Evolutionary conservation across 352 stramenopile species (phyloP).

Genomic region (Pythium volutum): DNA sequence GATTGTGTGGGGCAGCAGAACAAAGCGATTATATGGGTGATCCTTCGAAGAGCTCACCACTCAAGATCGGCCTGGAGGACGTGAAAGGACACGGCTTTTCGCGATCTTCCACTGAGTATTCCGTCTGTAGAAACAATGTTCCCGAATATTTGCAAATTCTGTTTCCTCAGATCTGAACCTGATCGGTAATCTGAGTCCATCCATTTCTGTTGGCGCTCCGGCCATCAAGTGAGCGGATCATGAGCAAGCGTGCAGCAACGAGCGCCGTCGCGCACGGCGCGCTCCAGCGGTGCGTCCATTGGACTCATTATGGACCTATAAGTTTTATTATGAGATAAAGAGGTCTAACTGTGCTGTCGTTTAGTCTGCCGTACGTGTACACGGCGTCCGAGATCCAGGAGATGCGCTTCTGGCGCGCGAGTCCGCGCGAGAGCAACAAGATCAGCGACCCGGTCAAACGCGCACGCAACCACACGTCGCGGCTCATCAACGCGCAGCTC

Average conservation of each 20-base stretch:
- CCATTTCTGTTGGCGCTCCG: not conserved
- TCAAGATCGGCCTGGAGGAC: not conserved
- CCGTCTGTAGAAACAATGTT: not conserved
- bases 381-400: constrained; percentile 81
- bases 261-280: constrained; percentile 49
- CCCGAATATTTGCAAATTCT: not conserved
- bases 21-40: not conserved
- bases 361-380: constrained; percentile 74
- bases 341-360: not conserved
- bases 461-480: constrained; percentile 77
- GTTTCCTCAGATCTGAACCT: not conserved
- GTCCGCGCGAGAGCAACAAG: constrained; percentile 70
- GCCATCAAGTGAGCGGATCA: not conserved
- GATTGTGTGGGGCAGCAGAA: not conserved
- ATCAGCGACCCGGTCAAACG: constrained; percentile 78
- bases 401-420: constrained; percentile 84
- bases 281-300: constrained; percentile 45
- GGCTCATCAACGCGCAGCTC: constrained; percentile 80
- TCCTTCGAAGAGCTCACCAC: not conserved
- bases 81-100: constrained; percentile 26
- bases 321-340: not conserved
- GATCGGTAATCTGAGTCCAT: not conserved
- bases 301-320: not conserved
- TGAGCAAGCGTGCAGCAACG: constrained; percentile 18
- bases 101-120: constrained; percentile 6